These are phyloP conservation scores for Laburnicola sp. DNA, from an alignment of 2,329 filamentous ascomycete genomes.

Conservation along the genomic window DNA sequence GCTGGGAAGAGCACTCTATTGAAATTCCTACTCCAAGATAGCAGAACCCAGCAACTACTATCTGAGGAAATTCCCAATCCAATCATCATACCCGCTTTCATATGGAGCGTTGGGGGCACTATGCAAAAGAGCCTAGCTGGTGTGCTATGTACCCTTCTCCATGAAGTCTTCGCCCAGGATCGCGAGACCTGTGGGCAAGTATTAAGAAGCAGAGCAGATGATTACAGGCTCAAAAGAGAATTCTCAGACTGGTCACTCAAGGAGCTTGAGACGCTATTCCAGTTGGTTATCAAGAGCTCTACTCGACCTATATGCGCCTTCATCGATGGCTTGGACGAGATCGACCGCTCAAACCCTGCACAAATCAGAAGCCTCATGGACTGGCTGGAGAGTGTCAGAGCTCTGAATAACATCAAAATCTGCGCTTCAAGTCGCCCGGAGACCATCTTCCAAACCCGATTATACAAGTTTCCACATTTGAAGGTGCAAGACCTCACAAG, in stretches of 20 bases:
- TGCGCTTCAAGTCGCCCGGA: constrained; percentile 4
- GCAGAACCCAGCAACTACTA: background rate
- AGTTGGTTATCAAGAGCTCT: background rate
- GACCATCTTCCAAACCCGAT: too few species aligned
- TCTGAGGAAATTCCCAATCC: background rate
- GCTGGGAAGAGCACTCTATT: constrained; percentile 47
- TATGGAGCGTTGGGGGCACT: background rate
- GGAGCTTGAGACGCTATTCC: background rate
- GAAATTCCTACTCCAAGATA: constrained; percentile 24
- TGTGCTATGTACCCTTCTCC: background rate
- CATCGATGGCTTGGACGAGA: constrained; percentile 2
- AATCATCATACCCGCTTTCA: background rate
- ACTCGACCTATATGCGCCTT: background rate
- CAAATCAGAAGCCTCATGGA: background rate
- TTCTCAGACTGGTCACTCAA: background rate
- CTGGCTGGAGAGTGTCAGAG: background rate
- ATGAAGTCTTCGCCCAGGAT: background rate
- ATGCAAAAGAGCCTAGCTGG: background rate
- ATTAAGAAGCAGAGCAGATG: background rate
- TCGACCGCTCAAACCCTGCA: background rate
- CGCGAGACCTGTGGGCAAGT: background rate
- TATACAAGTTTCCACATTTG: too few species aligned
- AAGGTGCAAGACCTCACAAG: background rate
- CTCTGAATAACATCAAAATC: background rate
- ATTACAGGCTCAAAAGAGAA: background rate